Percentiles rank a stretch among this genome's conserved stretches.
These are phyloP conservation scores for Sonneratia caseolaris DNA, from an alignment of 345 rosid genomes.

Conservation along the genomic window DNA sequence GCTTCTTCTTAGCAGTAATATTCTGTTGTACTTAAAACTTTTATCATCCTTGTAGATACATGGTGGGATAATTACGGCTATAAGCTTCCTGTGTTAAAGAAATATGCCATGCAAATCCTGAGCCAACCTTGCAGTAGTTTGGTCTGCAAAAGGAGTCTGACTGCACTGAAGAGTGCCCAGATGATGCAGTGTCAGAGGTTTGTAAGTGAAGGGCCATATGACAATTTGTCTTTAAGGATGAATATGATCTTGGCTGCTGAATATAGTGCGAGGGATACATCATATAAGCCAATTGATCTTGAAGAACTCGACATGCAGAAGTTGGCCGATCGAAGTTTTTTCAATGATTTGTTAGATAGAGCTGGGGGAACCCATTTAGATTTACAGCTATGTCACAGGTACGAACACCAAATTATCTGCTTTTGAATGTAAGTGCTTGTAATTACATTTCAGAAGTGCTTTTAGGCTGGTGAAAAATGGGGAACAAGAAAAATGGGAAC, in stretches of 20 bases:
- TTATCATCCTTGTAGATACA: background rate
- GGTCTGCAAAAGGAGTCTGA: background rate
- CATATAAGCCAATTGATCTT: background rate
- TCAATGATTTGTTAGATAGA: background rate
- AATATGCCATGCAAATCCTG: slow-evolving; percentile 2
- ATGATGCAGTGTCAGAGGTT: background rate
- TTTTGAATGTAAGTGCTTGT: background rate
- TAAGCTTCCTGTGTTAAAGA: background rate
- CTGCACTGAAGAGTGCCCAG: background rate
- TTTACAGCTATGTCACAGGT: background rate
- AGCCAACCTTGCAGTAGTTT: slow-evolving; percentile 9
- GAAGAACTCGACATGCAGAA: background rate
- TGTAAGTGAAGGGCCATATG: background rate
- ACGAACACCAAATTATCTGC: background rate
- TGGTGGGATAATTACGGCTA: background rate
- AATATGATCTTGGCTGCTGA: background rate
- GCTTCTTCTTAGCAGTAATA: background rate
- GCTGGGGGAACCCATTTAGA: background rate
- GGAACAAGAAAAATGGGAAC: background rate
- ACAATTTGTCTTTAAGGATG: background rate
- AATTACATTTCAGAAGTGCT: background rate
- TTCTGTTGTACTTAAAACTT: background rate
- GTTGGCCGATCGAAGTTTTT: too few species aligned
- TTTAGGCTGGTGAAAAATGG: background rate
- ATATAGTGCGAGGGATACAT: background rate